Conservation (phyloP, 176 grass and related monocot genomes). For the Tillandsia leiboldiana region DNA sequence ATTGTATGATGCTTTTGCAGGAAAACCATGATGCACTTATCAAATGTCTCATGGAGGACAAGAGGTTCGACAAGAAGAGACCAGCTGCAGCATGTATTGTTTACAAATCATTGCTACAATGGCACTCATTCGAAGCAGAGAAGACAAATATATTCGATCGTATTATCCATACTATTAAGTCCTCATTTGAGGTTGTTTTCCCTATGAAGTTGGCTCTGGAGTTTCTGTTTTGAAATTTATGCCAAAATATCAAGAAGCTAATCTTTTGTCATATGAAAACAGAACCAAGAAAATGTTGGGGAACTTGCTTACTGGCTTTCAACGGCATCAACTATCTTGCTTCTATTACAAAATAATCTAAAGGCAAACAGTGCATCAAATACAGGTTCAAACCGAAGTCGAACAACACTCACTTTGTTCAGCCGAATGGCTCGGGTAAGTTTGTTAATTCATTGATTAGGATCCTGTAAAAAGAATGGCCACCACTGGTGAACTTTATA, state of each 20-base stretch:
- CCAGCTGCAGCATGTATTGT: conserved; percentile 70
- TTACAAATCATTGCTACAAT: conserved; percentile 77
- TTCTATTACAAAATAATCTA: conserved; percentile 71
- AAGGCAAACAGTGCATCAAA: conserved; percentile 63
- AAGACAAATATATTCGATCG: conserved; percentile 88
- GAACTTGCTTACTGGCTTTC: conserved; percentile 92
- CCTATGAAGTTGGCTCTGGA: conserved; percentile 2
- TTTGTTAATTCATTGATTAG: conserved; percentile 3
- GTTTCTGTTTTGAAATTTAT: background rate
- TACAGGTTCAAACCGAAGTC: conserved; percentile 40
- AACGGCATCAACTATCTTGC: conserved; percentile 67
- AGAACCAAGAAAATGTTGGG: conserved; percentile 55
- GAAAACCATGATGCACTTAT: conserved; percentile 90
- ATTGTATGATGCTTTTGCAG: conserved; percentile 29
- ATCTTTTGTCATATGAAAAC: conserved; percentile 6
- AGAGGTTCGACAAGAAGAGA: conserved; percentile 55
- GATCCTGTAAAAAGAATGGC: background rate
- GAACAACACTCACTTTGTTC: conserved; percentile 54
- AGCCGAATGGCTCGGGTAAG: conserved; percentile 70
- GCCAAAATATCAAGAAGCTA: background rate
- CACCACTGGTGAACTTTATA: background rate
- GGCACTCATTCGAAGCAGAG: conserved; percentile 89
- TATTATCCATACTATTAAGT: conserved; percentile 83
- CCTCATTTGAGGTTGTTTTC: conserved; percentile 61
- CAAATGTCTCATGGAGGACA: conserved; percentile 64